A percentile compares a stretch with the other conserved stretches of the same genome.
Conservation (phyloP, 176 grass and related monocot species). For the Ampelocalamus luodianensis region DNA sequence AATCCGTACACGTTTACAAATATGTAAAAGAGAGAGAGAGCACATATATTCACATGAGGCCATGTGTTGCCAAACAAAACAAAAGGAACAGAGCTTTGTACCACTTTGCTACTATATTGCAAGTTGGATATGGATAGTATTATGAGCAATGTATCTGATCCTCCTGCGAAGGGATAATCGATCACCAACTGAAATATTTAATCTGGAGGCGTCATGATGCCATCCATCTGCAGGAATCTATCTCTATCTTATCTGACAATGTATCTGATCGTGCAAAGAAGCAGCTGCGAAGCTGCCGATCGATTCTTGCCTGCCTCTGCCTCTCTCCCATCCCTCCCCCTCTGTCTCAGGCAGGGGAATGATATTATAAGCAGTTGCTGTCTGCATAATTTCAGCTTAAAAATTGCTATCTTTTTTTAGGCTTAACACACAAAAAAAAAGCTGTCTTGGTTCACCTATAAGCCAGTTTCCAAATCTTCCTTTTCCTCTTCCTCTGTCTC, state of each 20-base stretch:
- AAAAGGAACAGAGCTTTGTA: too few species aligned
- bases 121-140: too few species aligned
- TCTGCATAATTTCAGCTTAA: not conserved
- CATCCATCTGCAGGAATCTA: not conserved
- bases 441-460: not conserved
- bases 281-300: constrained; percentile 14
- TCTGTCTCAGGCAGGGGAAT: not conserved
- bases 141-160: not conserved
- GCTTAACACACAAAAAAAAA: too few species aligned
- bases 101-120: too few species aligned
- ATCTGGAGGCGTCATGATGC: not conserved
- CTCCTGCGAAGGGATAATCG: not conserved
- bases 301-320: not conserved
- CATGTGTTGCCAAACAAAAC: too few species aligned
- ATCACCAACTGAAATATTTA: not conserved
- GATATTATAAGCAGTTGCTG: not conserved
- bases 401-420: not conserved
- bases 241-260: too few species aligned
- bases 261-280: not conserved
- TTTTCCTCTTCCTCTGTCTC: not conserved
- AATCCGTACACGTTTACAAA: too few species aligned
- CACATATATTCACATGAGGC: too few species aligned
- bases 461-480: not conserved
- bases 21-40: too few species aligned
- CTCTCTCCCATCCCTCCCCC: not conserved